Evolutionary conservation across 768 basidiomycete species (phyloP), one percentile per base, ranked within the genome.

Genomic region (Mycena galericulata): DNA sequence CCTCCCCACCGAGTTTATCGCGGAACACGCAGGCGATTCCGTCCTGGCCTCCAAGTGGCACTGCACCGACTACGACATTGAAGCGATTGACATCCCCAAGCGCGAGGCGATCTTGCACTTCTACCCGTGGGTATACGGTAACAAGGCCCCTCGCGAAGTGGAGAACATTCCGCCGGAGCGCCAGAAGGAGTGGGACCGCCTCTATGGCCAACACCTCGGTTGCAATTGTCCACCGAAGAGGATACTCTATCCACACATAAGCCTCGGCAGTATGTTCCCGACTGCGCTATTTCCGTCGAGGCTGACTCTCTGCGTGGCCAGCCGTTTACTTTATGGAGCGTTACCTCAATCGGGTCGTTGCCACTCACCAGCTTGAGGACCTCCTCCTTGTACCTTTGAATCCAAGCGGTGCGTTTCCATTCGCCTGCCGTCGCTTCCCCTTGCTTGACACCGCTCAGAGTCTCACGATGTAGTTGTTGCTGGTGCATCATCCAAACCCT

Each of bases 21-120:
- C 58, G 6, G 9, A 10, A 20, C 58, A 59, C 45, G 58, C 3
- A 22, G n/a, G 24, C 32, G 55, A 56, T 27, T 10, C 45, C 58
- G 43, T 59, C 58, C 45, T 59, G 57, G 57, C 57, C 43, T 59
- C 47, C 43, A 46, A 57, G 56, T 59, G 58, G 58, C 58, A 59
- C 45, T 5, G 40, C n/a, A 38, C 36, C 58, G 34, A 59, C 22
- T 32, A 59, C 58, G 29, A 29, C 6, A 29, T 38, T 59, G 57
- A 59, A 59, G 57, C 57, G 20, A 38, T 59, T 20, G 57, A 18
- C 45, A 47, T 36, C 43, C 15, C 14, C 29, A 22, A 47, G 43
- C 57, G 29, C 57, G 57, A 59, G 41, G 17, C 57, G 57, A 10
- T 59, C 38, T 59, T 59, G 12, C 57, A 59, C 57, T 59, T 59